Base-by-base conservation (phyloP, 495 filamentous ascomycete genomes). In the Aspergillus nidulans region DNA sequence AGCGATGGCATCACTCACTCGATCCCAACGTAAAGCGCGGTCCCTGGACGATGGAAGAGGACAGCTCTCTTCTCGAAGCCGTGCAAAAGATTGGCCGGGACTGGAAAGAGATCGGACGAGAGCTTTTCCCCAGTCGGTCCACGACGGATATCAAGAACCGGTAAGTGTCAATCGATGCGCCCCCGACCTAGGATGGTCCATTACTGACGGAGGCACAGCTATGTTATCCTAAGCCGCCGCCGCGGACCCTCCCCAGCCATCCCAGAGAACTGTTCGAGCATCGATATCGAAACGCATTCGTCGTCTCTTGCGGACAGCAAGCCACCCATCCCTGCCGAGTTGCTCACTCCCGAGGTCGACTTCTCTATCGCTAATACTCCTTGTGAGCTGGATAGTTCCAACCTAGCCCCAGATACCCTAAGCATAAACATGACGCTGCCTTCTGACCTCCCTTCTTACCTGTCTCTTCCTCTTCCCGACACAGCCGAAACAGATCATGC, bases 1-100 rank as follows among this genome's bases (percentile, higher is more conserved):
- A 66, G 26, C 60, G 61, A 4, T 68, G 65, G 65, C 58, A 58
- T n/a, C 44, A 66, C 18, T 49, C 45, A 8, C 56, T 66, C 4
- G 48, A 59, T 23, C 63, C 63, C 10, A 54, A 46, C 32, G 48
- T 66, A n/a, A 58, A 62, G 10, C 61, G 54, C 28, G 55, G 53
- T 13, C 49, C 55, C 6, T 66, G 63, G 63, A 60, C 55, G 6
- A 40, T 28, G 4, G 58, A 64, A 0, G 58, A 66, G 26, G 63
- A 64, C 24, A 20, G 30, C 0, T 12, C 26, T 0, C 41, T 64
- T 16, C n/a, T 64, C 2, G 38, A 43, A 3, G 58, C 58, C 3
- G 55, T 64, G 18, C 26, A 23, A 15, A 44, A 42, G 23, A 39
- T 52, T 24, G 61, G 55, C 1, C 44, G 40, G 1, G 47, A 57